Base-by-base conservation (phyloP, 495 filamentous ascomycete genomes). In the Aspergillus coremiiformis region DNA sequence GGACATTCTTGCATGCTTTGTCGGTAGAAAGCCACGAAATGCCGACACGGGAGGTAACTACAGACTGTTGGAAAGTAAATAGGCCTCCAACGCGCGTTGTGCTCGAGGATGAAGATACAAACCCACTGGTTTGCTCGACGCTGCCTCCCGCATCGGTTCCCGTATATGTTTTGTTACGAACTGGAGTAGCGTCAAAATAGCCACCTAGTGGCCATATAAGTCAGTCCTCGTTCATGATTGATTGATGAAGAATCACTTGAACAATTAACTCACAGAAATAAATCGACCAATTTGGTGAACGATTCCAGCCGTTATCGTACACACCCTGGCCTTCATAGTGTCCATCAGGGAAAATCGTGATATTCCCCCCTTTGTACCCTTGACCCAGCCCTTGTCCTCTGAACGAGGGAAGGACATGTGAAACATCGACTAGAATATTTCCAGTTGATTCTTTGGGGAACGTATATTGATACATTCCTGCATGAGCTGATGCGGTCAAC, bases 401-500 rank as follows among this genome's bases (percentile, higher is more conserved):
- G 42, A 73, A 83, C 2, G 80, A 84, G 21, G 82, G 78, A 39
- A 89, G 67, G 20, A 86, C 78, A 65, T 89, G 85, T 5, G 84
- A 86, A 12, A 88, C 78, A 65, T 89, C 85, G 17, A 89, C 76
- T 14, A 88, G 64, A 35, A 89, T 57, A 47, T 80, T 81, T 3
- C 17, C 62, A 27, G 19, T n/a, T 3, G 63, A 59, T 4, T 23
- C 55, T 6, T 24, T 29, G 0, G 82, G 76, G 54, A 86, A 89
- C 0, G 68, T 74, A 63, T 87, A 86, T 17, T 77, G 76, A 55
- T 78, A 81, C 39, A 86, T 69, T 10, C 83, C 85, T 0, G 84
- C 80, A 52, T 79, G 82, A n/a, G 72, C 66, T 0, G 79, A 76
- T 7, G 82, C 83, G 15, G 74, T 72, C 48, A 89, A 51, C 61